Percentiles rank a stretch among this genome's conserved stretches.
Conservation (phyloP, 257 asterid species). For the Nicotiana knightiana region DNA sequence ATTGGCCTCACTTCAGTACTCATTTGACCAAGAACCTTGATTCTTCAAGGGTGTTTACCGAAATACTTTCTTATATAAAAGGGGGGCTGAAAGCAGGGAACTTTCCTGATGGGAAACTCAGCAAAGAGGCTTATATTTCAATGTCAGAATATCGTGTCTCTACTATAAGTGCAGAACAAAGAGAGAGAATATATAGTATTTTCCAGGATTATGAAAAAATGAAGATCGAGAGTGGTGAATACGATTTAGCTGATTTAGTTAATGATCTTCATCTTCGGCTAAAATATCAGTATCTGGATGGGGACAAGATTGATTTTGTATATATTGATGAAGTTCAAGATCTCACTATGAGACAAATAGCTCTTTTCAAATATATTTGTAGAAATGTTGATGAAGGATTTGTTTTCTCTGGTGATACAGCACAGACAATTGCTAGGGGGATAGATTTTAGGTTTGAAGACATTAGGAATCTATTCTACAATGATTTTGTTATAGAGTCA, state of each 20-base stretch:
- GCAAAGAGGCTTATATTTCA: conserved; percentile 30
- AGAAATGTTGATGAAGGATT: conserved; percentile 55
- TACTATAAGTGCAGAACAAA: conserved; percentile 26
- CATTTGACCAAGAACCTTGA: conserved; percentile 40
- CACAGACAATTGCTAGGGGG: conserved; percentile 65
- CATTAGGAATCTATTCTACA: conserved; percentile 51
- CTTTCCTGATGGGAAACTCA: conserved; percentile 27
- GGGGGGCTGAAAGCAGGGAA: conserved; percentile 42
- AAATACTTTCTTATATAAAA: conserved; percentile 60
- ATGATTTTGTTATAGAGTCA: conserved; percentile 35
- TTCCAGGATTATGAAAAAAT: conserved; percentile 54
- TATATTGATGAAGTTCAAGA: conserved; percentile 76
- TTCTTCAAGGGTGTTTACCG: conserved; percentile 49
- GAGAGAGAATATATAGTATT: conserved; percentile 40
- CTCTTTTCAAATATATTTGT: conserved; percentile 53
- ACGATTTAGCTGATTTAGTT: conserved; percentile 66
- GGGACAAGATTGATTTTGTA: conserved; percentile 68
- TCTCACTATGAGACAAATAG: conserved; percentile 51
- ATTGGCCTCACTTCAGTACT: conserved; percentile 56
- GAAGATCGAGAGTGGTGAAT: conserved; percentile 47
- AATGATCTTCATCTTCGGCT: conserved; percentile 49
- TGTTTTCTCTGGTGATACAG: conserved; percentile 64
- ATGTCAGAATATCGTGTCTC: conserved; percentile 40
- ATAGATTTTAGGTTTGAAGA: conserved; percentile 65
- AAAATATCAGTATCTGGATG: conserved; percentile 15